Percentiles rank a stretch among this genome's conserved stretches.
phyloP scores from a whole-genome alignment of 1,139 yeast genomes.

The Blastobotrys petasosporus region DNA sequence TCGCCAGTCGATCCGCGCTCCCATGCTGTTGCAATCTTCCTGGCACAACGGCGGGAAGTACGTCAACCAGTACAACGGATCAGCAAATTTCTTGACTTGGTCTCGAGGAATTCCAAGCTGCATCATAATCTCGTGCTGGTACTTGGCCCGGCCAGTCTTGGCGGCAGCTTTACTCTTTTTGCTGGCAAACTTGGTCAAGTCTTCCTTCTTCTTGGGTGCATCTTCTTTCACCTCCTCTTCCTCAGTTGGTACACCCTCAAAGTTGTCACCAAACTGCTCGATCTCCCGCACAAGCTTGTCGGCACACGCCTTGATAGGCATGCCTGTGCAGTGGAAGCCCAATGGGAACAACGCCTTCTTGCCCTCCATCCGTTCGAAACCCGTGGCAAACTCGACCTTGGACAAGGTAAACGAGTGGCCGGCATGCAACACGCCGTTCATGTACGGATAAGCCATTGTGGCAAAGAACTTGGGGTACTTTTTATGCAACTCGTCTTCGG shows the following conservation, averaged over 20 bases:
- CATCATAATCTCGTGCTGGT: slow-evolving; percentile 92
- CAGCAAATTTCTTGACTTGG: slow-evolving; percentile 83
- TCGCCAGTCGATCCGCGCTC: slow-evolving; percentile 98
- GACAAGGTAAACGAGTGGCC: slow-evolving; percentile 96
- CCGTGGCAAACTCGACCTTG: slow-evolving; percentile 88
- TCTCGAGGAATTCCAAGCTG: slow-evolving; percentile 82
- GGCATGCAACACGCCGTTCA: slow-evolving; percentile 98
- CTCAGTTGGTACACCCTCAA: slow-evolving; percentile 56
- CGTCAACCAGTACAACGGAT: slow-evolving; percentile 79
- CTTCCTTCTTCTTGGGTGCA: slow-evolving; percentile 48
- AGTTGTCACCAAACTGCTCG: slow-evolving; percentile 82
- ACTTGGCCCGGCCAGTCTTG: slow-evolving; percentile 89
- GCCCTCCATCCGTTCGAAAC: slow-evolving; percentile 93
- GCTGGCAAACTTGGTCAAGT: slow-evolving; percentile 84
- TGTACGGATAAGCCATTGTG: slow-evolving; percentile 97
- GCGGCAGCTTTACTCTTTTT: slow-evolving; percentile 91
- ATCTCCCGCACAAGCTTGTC: slow-evolving; percentile 91
- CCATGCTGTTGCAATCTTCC: slow-evolving; percentile 72
- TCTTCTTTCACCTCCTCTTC: slow-evolving; percentile 43
- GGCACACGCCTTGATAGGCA: slow-evolving; percentile 97
- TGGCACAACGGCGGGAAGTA: slow-evolving; percentile 90
- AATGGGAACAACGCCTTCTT: slow-evolving; percentile 89
- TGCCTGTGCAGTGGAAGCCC: slow-evolving; percentile 99
- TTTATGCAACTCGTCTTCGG: slow-evolving; percentile 65
- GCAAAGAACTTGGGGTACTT: slow-evolving; percentile 83